These are phyloP conservation scores for Hyphopichia pseudoburtonii DNA, from an alignment of 1,139 yeast species.

Conservation along the genomic window DNA sequence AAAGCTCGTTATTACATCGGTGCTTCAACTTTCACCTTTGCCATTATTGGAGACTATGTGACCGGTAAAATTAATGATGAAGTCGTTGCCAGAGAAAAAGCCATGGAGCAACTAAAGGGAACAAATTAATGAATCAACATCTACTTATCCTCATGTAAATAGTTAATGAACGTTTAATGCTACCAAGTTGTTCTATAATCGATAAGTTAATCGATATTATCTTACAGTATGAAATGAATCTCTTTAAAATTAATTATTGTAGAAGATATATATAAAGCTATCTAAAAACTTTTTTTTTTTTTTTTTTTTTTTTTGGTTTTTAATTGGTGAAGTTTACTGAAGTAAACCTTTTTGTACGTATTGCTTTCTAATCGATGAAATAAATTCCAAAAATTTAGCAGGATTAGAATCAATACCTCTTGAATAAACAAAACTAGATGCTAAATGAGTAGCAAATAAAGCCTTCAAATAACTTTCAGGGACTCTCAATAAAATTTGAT, in stretches of 20 bases:
- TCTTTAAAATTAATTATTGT: no score
- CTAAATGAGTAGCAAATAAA: conserved; percentile 85
- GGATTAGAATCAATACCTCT: conserved; percentile 83
- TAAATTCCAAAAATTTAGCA: conserved; percentile 77
- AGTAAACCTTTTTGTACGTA: conserved; percentile 32
- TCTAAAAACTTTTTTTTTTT: no score
- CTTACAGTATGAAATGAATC: not conserved
- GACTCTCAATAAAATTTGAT: conserved; percentile 68
- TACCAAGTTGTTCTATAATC: not conserved
- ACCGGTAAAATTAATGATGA: conserved; percentile 49
- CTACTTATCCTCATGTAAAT: no score
- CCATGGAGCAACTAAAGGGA: conserved; percentile 9
- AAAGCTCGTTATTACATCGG: conserved; percentile 55
- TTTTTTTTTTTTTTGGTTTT: no score
- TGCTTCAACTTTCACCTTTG: conserved; percentile 52
- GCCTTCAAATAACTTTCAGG: conserved; percentile 89
- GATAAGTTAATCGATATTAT: not conserved
- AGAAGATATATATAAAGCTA: no score
- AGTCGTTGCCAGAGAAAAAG: conserved; percentile 21
- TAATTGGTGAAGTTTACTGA: conserved; percentile 10
- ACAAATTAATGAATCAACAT: no score
- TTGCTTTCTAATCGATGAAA: conserved; percentile 46
- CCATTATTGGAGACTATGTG: conserved; percentile 51
- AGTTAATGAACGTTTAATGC: no score
- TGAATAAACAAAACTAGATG: conserved; percentile 86